Percentiles rank a stretch among this genome's conserved stretches.
These are phyloP conservation scores for Arxiozyma heterogenica DNA, from an alignment of 1,139 yeast species.

Conservation along the genomic window DNA sequence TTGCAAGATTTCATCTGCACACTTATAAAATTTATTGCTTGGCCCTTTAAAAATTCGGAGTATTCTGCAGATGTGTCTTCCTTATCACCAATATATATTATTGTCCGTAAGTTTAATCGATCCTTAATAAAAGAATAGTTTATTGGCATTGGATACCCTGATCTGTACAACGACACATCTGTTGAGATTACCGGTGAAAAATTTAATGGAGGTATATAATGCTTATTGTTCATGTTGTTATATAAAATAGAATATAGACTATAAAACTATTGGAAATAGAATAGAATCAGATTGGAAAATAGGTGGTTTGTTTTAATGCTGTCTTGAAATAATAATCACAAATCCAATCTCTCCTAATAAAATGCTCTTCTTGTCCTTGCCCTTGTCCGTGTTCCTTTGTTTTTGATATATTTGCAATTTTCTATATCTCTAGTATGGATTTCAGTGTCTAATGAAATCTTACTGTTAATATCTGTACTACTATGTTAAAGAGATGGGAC, in stretches of 20 bases:
- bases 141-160: slow-evolving; percentile 87
- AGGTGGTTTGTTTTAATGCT: background rate
- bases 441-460: too few species aligned
- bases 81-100: slow-evolving; percentile 76
- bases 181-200: slow-evolving; percentile 58
- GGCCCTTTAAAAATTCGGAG: slow-evolving; percentile 48
- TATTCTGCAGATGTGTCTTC: slow-evolving; percentile 53
- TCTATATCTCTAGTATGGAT: too few species aligned
- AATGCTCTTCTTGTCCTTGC: too few species aligned
- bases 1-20: slow-evolving; percentile 62
- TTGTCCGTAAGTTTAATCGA: slow-evolving; percentile 62
- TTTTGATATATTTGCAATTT: too few species aligned
- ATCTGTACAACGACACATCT: slow-evolving; percentile 76
- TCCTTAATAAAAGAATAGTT: slow-evolving; percentile 65
- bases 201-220: slow-evolving; percentile 79
- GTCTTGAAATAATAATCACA: too few species aligned
- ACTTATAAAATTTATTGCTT: slow-evolving; percentile 50
- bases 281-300: background rate
- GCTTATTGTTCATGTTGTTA: slow-evolving; percentile 9
- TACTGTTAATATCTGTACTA: too few species aligned
- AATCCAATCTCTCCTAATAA: too few species aligned
- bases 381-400: too few species aligned
- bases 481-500: too few species aligned
- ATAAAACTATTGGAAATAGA: too few species aligned
- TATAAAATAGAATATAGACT: too few species aligned